Conservation (phyloP, 176 grass and related monocot genomes). For the Bothriochloa decipiens region DNA sequence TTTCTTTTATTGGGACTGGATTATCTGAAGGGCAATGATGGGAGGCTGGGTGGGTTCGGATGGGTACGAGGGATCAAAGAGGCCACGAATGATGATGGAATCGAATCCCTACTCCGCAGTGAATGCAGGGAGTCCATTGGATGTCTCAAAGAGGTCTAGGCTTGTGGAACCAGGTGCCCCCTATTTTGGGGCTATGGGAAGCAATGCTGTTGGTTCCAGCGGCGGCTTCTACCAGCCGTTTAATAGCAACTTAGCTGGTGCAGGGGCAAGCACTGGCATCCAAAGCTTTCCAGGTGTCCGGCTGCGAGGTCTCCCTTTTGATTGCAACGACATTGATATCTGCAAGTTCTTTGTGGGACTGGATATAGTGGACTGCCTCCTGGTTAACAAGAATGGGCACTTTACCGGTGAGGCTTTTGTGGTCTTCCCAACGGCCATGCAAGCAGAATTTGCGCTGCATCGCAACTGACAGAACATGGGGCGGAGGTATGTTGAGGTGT, state of each 20-base stretch:
- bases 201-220: slow-evolving; percentile 40
- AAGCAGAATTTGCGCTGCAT: no score
- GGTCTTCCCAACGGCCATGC: no score
- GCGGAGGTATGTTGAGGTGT: no score
- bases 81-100: slow-evolving; percentile 99
- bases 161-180: slow-evolving; percentile 60
- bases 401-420: no score
- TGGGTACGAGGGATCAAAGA: slow-evolving; percentile 97
- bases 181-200: slow-evolving; percentile 61
- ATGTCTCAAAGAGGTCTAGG: slow-evolving; percentile 80
- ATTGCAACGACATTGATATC: no score
- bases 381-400: no score
- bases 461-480: no score
- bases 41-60: slow-evolving; percentile 87
- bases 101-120: slow-evolving; percentile 99
- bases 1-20: slow-evolving; percentile 71
- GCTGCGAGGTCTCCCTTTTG: slow-evolving; percentile 46
- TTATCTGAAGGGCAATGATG: slow-evolving; percentile 93
- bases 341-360: slow-evolving; percentile 53
- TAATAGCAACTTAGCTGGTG: slow-evolving; percentile 46
- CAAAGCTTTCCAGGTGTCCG: slow-evolving; percentile 79
- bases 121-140: slow-evolving; percentile 61
- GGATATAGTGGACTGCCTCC: slow-evolving; percentile 36
- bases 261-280: slow-evolving; percentile 51
- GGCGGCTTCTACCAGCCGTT: slow-evolving; percentile 58